Base-by-base conservation (phyloP, 768 basidiomycete genomes). In the Agrocybe pediades region DNA sequence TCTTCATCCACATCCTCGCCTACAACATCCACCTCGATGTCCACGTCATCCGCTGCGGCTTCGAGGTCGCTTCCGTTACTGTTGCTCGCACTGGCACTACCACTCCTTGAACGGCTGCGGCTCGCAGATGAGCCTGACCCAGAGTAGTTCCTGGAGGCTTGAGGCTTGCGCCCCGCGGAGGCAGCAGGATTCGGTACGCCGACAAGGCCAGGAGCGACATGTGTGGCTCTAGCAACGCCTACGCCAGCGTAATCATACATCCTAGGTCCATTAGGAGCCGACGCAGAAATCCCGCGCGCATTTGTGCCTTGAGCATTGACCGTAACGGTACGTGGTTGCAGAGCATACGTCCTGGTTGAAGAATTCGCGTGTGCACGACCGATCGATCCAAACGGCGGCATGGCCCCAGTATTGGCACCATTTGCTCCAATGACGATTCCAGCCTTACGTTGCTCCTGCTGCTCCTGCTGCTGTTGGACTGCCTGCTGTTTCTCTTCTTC, bases 161-260 rank as follows among this genome's bases (percentile, higher is more conserved):
- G 82, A 41, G 82, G 72, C 13, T 80, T 81, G 82, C 83, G 84
- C 20, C 74, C 80, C 25, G 71, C 20, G 65, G 57, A 9, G 56
- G 33, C 13, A 36, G 33, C 3, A 40, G 53, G 54, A 21, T 68
- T 75, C 6, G 71, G 66, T 25, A 74, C 69, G 9, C 72, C 71
- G 27, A 79, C 59, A 9, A 87, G 65, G 9, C 85, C 85, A 17
- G 87, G 86, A 27, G 84, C 77, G 16, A 88, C 71, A 49, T 84
- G 84, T 3, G 83, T 84, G 39, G 85, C 74, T 11, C 46, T 50
- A 33, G 55, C 75, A 75, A 55, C 71, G 21, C 40, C 49, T 16
- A 40, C 24, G 24, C 49, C n/a, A 36, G 83, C 64, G 62, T 86
- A 89, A 65, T 88, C 83, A 57, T 88, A 86, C 62, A 90, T 68